phyloP scores from a whole-genome alignment of 306 rosid genomes.

The Inga leiocalycina region DNA sequence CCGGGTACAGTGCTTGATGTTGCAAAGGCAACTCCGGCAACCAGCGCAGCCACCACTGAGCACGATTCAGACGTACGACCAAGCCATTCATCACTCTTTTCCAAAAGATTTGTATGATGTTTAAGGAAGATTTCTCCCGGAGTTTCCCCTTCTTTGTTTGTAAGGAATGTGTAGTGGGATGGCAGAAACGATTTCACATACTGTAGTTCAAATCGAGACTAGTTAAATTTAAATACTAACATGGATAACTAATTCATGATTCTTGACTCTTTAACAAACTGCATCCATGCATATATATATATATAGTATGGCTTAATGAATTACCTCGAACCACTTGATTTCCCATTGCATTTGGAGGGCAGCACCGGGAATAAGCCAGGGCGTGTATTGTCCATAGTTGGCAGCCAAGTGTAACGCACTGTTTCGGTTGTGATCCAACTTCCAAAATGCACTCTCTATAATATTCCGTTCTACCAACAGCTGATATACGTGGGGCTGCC shows the following conservation, averaged over 20 bases:
- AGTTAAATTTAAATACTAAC: neutral
- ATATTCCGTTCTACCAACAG: neutral
- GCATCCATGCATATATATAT: too few species aligned
- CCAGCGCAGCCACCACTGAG: constrained; percentile 28
- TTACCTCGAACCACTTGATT: neutral
- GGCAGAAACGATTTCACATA: constrained; percentile 36
- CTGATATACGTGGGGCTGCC: neutral
- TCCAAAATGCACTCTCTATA: neutral
- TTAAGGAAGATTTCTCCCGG: constrained; percentile 44
- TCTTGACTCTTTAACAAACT: too few species aligned
- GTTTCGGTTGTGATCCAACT: constrained; percentile 54
- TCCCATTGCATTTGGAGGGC: constrained; percentile 34
- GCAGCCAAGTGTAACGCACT: constrained; percentile 70
- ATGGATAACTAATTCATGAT: too few species aligned
- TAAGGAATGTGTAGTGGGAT: constrained; percentile 2
- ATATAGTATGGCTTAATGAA: too few species aligned
- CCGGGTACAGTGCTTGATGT: neutral
- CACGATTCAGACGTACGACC: constrained; percentile 46
- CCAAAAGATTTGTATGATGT: constrained; percentile 24
- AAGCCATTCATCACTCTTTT: constrained; percentile 44
- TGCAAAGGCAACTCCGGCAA: neutral
- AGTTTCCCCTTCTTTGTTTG: constrained; percentile 23
- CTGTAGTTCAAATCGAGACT: neutral
- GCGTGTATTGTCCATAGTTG: constrained; percentile 38
- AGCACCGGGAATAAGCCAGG: constrained; percentile 60